Evolutionary conservation across 2,329 filamentous ascomycete genomes (phyloP), one percentile per base, ranked within the genome.

Genomic region (Orbilia ellipsospora): DNA sequence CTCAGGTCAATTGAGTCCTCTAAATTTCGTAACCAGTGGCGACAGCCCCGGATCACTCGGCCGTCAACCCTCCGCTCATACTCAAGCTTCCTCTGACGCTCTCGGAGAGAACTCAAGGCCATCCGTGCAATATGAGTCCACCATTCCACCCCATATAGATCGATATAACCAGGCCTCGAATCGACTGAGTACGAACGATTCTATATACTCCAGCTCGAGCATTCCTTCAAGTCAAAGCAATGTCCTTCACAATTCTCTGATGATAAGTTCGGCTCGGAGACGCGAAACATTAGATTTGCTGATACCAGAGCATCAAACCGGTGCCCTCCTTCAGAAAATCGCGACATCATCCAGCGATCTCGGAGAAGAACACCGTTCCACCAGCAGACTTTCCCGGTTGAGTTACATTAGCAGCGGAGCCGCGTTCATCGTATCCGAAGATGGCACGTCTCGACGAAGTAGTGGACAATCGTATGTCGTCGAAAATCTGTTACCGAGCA

Each of bases 71-170:
- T 74, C 70, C 23, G 63, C 57, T 8, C 56, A 68, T 26, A 74
- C 70, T 0, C 62, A 74, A 54, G 70, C 70, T 23, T 74, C 70
- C 50, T 74, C 70, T 1, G 70, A 74, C n/a, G 70, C 70, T 3
- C 63, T 74, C 23, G 70, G 70, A 16, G 70, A 63, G 16, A 63
- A 61, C 10, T 31, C 59, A 7, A 1, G 18, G 8, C 62, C 51
- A 8, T 59, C 55, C 8, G 7, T 44, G n/a, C 28, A 36, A 23
- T 48, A 48, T 42, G 57, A 31, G 23, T 8, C 23, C 7, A 26
- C 42, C 1, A 23, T 52, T n/a, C 18, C 42, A 48, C 26, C 67
- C 5, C 13, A 36, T 64, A 13, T 28, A 0, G 36, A 51, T 42
- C 70, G 15, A 16, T 31, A 48, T 18, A 36, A 18, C 16, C 54